Percentiles rank a stretch among this genome's conserved stretches.
Evolutionary conservation across 306 rosid genomes (phyloP).

Genomic region (Fragaria vesca): DNA sequence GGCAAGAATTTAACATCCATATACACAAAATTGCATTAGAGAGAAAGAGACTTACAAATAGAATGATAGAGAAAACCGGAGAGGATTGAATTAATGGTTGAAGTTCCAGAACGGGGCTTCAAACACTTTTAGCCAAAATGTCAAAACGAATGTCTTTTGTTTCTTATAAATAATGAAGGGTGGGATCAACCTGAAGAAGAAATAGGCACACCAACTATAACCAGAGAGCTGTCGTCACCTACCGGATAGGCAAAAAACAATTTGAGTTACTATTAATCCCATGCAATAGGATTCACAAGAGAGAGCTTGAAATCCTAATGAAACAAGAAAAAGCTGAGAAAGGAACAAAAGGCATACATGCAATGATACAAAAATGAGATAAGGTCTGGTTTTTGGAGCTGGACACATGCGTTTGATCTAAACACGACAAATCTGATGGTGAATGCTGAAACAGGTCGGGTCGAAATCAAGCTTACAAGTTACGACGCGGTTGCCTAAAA

Average conservation of each 20-base stretch:
- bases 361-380: background rate
- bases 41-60: constrained; percentile 10
- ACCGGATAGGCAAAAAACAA: background rate
- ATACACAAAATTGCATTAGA: background rate
- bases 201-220: background rate
- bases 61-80: background rate
- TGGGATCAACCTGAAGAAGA: background rate
- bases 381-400: background rate
- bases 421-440: background rate
- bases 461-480: background rate
- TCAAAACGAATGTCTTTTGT: background rate
- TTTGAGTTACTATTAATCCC: background rate
- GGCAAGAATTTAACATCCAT: background rate
- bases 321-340: background rate
- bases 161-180: background rate
- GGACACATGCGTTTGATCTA: background rate
- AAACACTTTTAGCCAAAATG: background rate
- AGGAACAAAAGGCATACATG: background rate
- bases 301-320: background rate
- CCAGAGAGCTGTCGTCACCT: background rate
- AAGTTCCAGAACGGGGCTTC: constrained; percentile 7
- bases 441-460: background rate
- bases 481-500: too few relatives aligned
- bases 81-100: background rate
- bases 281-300: background rate